These are phyloP conservation scores for Colletotrichum coccodes DNA, from an alignment of 2,329 filamentous ascomycete genomes.

Conservation along the genomic window DNA sequence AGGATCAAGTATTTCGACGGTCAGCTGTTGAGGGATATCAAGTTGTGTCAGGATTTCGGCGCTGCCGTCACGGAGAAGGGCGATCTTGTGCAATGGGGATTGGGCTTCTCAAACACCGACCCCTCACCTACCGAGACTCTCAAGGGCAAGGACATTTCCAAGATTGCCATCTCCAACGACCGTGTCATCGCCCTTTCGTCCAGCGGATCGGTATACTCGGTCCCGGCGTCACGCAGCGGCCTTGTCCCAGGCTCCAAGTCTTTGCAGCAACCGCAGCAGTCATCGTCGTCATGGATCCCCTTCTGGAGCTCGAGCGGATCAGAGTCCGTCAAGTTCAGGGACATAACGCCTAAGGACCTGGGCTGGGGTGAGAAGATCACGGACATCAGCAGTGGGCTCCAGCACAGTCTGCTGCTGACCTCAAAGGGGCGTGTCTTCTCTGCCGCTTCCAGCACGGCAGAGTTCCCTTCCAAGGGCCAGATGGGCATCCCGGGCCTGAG, in stretches of 20 bases:
- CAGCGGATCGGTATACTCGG: constrained; percentile 82
- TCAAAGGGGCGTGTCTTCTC: constrained; percentile 88
- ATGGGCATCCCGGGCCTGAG: constrained; percentile 86
- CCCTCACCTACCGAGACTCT: constrained; percentile 77
- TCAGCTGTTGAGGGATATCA: constrained; percentile 85
- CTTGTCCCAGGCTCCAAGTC: constrained; percentile 73
- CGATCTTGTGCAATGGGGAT: constrained; percentile 92
- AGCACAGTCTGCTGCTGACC: constrained; percentile 89
- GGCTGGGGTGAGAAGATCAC: constrained; percentile 77
- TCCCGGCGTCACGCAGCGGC: constrained; percentile 80
- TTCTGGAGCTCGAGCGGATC: constrained; percentile 66
- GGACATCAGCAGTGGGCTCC: constrained; percentile 80
- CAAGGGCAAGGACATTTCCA: constrained; percentile 81
- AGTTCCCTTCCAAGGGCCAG: constrained; percentile 86
- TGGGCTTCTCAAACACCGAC: constrained; percentile 74
- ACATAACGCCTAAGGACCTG: constrained; percentile 72
- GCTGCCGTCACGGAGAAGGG: constrained; percentile 89
- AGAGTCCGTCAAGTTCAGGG: constrained; percentile 74
- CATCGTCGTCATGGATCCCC: constrained; percentile 73
- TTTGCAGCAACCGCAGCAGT: constrained; percentile 55
- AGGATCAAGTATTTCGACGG: constrained; percentile 86
- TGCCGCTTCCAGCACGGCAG: constrained; percentile 80
- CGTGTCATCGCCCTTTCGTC: constrained; percentile 83
- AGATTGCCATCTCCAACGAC: constrained; percentile 82
- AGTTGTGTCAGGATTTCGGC: constrained; percentile 83